Evolutionary conservation across 495 filamentous ascomycete species (phyloP), one percentile per base, ranked within the genome.

Genomic region (Hyaloscypha bicolor): DNA sequence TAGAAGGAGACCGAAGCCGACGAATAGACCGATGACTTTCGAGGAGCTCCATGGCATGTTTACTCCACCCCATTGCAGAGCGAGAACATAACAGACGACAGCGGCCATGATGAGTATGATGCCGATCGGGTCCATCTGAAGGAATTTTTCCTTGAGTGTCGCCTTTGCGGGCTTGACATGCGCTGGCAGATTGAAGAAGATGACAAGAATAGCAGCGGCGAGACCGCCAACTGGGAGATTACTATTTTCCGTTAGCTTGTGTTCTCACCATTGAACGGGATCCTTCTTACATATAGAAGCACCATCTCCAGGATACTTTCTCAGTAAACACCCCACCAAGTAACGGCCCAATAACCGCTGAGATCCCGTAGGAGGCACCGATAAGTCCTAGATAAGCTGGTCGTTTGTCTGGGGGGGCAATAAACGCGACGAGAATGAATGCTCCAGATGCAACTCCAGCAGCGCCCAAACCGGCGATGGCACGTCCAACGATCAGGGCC

Each of bases 271-370:
- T 52, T 8, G 22, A 29, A 12, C 37, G n/a, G 30, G 42, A 59
- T n/a, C 3, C 8, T 59, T 29, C 64, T 60, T 21, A 67, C 52
- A 91, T 86, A 65, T 90, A 89, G 72, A 90, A 89, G 53, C 88
- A 83, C 80, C 80, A 83, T 11, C 78, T 62, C 78, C 78, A 80
- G 35, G 69, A 74, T 79, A 75, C 77, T 48, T 86, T 78, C 58
- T 89, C 82, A 2, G 90, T 91, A 61, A 92, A 86, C 1, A 83
- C 80, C 21, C 89, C 89, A 60, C 87, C 87, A 37, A 90, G 71
- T 30, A 90, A 56, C 0, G 87, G 87, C 0, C 86, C 85, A 12
- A 73, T 48, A 1, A 82, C 77, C 0, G 77, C 75, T 3, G 80
- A 78, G 21, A 85, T 73, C 2, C 78, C 81, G 62, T 80, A 85